Evolutionary conservation across 2,329 filamentous ascomycete species (phyloP), one percentile per base, ranked within the genome.

Genomic region (Chaetomiaceae sp.): DNA sequence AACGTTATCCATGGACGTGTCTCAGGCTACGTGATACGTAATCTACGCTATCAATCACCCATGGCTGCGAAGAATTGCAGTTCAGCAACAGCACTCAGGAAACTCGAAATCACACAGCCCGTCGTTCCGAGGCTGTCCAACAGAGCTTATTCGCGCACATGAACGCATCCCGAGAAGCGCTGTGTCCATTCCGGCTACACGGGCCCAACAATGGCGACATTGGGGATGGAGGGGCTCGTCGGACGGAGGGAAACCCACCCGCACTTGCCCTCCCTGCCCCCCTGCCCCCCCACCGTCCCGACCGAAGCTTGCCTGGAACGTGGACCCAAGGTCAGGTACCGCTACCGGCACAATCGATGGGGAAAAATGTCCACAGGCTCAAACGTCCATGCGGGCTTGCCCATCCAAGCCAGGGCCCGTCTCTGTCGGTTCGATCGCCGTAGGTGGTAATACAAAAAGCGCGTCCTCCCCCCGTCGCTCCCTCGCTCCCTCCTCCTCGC

Each of bases 371-470:
- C 55, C 57, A 55, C 57, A 30, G 14, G 23, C 10, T 23, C 36
- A n/a, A 21, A 56, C 46, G 57, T 49, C 55, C 56, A 60, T 62
- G 55, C 55, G 54, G 30, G 53, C 45, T 52, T 51, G 51, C 38
- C 48, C 47, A 21, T 54, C 53, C 48, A 43, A 55, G 55, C 60
- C 55, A 53, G n/a, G 8, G 9, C n/a, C 5, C 5, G 52, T 61
- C 56, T 57, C 48, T 46, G 52, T 51, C 48, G 61, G 56, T 56
- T 52, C 49, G 58, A 54, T 48, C 53, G 59, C 46, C 54, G 58
- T 51, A 29, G 38, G 27, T 14, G 51, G 55, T 54, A 58, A 58
- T 62, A 62, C 60, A 62, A 61, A n/a, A 62, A 61, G 43, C 54
- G 23, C 51, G 45, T 54, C 54, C 38, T 54, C 44, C 50, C 45